Evolutionary conservation across 139 green algal genomes (phyloP).

Genomic region (Pleodorina starrii): DNA sequence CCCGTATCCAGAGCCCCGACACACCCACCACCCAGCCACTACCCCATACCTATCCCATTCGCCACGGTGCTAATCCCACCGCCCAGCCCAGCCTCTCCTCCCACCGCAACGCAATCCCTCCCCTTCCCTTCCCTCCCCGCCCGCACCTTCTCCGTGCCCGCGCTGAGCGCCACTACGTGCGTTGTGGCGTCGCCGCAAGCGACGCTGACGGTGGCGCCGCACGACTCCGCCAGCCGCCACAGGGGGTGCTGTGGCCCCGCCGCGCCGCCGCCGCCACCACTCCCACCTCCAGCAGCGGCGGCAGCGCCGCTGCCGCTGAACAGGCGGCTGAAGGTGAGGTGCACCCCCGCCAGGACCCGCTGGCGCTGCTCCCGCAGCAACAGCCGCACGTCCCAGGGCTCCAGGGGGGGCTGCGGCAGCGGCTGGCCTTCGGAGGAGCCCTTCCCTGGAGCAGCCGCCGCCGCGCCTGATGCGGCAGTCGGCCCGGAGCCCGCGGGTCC

Average conservation of each 20-base stretch:
- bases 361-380: slow-evolving; percentile 49
- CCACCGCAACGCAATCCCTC: neutral
- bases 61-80: neutral
- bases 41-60: neutral
- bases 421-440: neutral
- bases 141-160: slow-evolving; percentile 77
- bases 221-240: slow-evolving; percentile 75
- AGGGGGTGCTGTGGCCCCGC: slow-evolving; percentile 62
- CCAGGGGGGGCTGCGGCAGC: neutral
- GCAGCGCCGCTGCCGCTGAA: slow-evolving; percentile 46
- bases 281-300: neutral
- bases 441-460: neutral
- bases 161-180: slow-evolving; percentile 71
- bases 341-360: slow-evolving; percentile 62
- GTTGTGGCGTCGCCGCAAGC: slow-evolving; percentile 61
- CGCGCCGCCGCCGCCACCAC: neutral
- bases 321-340: slow-evolving; percentile 76
- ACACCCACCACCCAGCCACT: no score
- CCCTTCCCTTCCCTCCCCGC: no score
- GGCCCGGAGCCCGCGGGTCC: neutral
- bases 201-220: slow-evolving; percentile 61
- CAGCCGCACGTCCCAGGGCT: slow-evolving; percentile 52
- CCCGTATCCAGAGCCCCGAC: no score
- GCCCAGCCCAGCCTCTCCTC: neutral
- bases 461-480: neutral